phyloP scores from a whole-genome alignment of 352 stramenopile genomes.

The Globisporangium recalcitrans region DNA sequence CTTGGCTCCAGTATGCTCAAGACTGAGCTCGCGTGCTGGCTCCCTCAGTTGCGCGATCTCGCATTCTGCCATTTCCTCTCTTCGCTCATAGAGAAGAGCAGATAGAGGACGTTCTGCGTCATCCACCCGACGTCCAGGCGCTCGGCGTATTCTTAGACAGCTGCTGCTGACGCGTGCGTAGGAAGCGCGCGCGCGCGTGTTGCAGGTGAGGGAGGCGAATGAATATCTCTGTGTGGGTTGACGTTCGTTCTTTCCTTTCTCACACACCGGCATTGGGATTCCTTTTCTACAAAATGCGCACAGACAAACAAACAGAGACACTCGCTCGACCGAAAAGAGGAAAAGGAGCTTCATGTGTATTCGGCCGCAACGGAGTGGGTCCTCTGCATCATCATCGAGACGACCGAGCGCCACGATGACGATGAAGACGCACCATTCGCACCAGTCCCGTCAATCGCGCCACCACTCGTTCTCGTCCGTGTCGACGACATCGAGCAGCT shows the following conservation, averaged over 20 bases:
- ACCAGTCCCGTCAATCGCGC: slow-evolving; percentile 13
- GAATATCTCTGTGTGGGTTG: neutral
- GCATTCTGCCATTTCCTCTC: no score
- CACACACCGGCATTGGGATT: neutral
- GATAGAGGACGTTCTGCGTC: neutral
- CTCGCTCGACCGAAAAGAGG: neutral
- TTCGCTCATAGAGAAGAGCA: neutral
- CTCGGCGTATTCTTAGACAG: neutral
- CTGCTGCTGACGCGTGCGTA: neutral
- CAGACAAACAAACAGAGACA: neutral
- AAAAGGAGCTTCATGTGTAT: slow-evolving; percentile 35
- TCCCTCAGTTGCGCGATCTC: no score
- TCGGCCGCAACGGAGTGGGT: slow-evolving; percentile 19
- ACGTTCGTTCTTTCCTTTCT: neutral
- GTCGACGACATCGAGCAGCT: slow-evolving; percentile 63
- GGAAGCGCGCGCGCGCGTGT: neutral
- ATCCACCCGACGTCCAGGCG: neutral
- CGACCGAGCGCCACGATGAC: slow-evolving; percentile 7
- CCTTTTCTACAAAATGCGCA: neutral
- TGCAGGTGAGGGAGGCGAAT: neutral
- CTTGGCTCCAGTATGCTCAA: slow-evolving; percentile 4
- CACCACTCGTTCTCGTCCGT: slow-evolving; percentile 58
- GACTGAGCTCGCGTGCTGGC: neutral
- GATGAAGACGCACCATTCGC: slow-evolving; percentile 7
- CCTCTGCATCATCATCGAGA: neutral